A percentile compares a stretch with the other conserved stretches of the same genome.
Evolutionary conservation across 352 stramenopile species (phyloP).

Genomic region (Phytophthora kernoviae): DNA sequence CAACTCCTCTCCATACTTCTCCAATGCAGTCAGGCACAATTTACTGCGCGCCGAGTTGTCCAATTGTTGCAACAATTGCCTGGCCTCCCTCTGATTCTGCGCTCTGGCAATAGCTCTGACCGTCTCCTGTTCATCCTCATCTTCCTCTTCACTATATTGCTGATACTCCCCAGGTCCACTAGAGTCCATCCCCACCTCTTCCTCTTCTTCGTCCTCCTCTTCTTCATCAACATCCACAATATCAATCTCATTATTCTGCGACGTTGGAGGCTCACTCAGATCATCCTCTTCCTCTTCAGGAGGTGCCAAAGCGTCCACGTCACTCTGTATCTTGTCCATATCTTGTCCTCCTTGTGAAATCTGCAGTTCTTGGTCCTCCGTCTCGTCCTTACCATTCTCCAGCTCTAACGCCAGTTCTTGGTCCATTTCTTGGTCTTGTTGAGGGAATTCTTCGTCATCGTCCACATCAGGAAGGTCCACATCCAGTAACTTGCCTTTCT

Average conservation of each 20-base stretch:
- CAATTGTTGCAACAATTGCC: conserved; percentile 51
- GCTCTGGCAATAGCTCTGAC: conserved; percentile 36
- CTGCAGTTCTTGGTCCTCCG: conserved; percentile 10
- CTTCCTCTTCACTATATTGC: conserved; percentile 34
- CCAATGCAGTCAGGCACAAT: conserved; percentile 58
- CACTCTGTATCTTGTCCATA: conserved; percentile 12
- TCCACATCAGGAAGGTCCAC: conserved; percentile 55
- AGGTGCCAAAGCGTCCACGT: conserved; percentile 20
- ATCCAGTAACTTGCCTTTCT: conserved; percentile 55
- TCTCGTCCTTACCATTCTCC: conserved; percentile 8
- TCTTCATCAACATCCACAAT: conserved; percentile 46
- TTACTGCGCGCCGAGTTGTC: conserved; percentile 61
- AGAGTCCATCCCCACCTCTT: conserved; percentile 9
- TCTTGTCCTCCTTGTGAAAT: conserved; percentile 1
- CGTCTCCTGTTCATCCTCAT: conserved; percentile 41
- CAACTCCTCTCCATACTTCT: conserved; percentile 73
- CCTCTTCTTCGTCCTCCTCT: conserved; percentile 23
- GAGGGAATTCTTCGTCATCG: conserved; percentile 43
- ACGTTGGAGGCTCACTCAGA: conserved; percentile 20
- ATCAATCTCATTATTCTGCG: conserved; percentile 42
- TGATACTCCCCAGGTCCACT: conserved; percentile 11
- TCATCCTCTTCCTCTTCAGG: conserved; percentile 6
- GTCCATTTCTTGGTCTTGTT: conserved; percentile 36
- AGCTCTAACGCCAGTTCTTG: conserved; percentile 23
- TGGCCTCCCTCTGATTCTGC: conserved; percentile 57